Conservation (phyloP, 352 stramenopile species). For the Pythium aquatile region DNA sequence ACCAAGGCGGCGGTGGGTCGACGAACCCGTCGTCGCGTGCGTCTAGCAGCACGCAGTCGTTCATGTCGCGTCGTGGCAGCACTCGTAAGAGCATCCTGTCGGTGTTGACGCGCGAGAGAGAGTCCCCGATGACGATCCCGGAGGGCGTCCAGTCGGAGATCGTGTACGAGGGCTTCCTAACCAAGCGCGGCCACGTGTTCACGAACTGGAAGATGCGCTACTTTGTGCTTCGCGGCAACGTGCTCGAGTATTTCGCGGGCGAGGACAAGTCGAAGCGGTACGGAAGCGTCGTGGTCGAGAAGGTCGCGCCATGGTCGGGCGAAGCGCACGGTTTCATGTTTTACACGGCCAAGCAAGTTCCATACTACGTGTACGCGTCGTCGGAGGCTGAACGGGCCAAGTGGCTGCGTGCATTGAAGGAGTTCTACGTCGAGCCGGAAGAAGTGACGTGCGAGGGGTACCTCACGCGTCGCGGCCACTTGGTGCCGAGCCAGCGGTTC, state of each 20-base stretch:
- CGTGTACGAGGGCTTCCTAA: slow-evolving; percentile 80
- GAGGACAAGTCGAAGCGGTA: slow-evolving; percentile 87
- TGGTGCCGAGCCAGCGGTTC: slow-evolving; percentile 84
- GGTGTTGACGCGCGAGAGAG: slow-evolving; percentile 74
- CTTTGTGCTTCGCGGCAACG: slow-evolving; percentile 80
- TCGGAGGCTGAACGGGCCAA: slow-evolving; percentile 72
- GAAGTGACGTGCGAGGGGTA: slow-evolving; percentile 87
- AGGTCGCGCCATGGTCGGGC: slow-evolving; percentile 82
- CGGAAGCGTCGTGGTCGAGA: slow-evolving; percentile 82
- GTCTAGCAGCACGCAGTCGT: slow-evolving; percentile 27
- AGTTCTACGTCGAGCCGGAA: slow-evolving; percentile 84
- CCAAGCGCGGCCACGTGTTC: slow-evolving; percentile 86
- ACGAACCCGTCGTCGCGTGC: slow-evolving; percentile 26
- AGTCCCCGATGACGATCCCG: slow-evolving; percentile 57
- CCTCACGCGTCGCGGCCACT: slow-evolving; percentile 80
- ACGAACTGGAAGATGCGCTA: slow-evolving; percentile 91
- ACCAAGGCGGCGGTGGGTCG: slow-evolving; percentile 17
- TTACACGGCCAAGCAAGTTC: slow-evolving; percentile 87
- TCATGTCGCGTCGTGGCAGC: slow-evolving; percentile 47
- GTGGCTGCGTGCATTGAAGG: slow-evolving; percentile 80
- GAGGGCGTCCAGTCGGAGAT: slow-evolving; percentile 52
- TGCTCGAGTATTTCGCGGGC: slow-evolving; percentile 82
- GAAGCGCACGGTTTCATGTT: slow-evolving; percentile 90
- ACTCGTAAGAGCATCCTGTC: slow-evolving; percentile 74
- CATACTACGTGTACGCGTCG: slow-evolving; percentile 88